Base-by-base conservation (phyloP, 768 basidiomycete genomes). In the Collybia sp. region DNA sequence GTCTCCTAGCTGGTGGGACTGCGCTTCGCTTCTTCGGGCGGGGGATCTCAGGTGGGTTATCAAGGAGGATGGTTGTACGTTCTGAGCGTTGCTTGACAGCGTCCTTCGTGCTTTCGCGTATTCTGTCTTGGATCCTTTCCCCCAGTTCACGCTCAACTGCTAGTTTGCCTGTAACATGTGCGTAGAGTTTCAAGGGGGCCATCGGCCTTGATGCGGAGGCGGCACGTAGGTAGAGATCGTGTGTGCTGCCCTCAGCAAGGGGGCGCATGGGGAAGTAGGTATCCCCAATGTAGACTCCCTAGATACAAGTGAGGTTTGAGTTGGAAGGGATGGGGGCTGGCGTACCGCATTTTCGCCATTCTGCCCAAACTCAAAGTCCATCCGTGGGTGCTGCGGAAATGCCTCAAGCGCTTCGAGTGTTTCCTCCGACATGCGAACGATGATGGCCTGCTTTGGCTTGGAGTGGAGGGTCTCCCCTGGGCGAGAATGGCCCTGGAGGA, bases 151-250 rank as follows among this genome's bases (percentile, higher is more conserved):
- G 78, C 42, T 82, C 80, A 43, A 89, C 79, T 31, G 67, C 71
- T 58, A 86, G 78, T 61, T 83, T 88, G 32, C 85, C 85, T n/a
- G 77, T 70, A 37, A 91, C 78, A 53, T 80, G 82, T 50, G 85
- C 88, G 53, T 83, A 77, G 15, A 85, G 76, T 60, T 85, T 88
- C 53, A 90, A 75, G 1, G 85, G 81, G 0, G 79, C 76, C 51
- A 70, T 77, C 41, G 76, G 79, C 59, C 80, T 83, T 17, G 73
- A 65, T 6, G 75, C 70, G 12, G 76, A 75, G 32, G 82, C 69
- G 11, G 79, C 68, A 12, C 85, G 77, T 16, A 89, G 73, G 62
- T 87, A 91, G 25, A 91, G 72, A 50, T 91, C 88, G 53, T 88
- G 85, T 6, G 74, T 69, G 1, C 70, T 59, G 49, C 68, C 71